phyloP scores from a whole-genome alignment of 371 early-diverging fungal genomes.

The Apophysomyces sp. region DNA sequence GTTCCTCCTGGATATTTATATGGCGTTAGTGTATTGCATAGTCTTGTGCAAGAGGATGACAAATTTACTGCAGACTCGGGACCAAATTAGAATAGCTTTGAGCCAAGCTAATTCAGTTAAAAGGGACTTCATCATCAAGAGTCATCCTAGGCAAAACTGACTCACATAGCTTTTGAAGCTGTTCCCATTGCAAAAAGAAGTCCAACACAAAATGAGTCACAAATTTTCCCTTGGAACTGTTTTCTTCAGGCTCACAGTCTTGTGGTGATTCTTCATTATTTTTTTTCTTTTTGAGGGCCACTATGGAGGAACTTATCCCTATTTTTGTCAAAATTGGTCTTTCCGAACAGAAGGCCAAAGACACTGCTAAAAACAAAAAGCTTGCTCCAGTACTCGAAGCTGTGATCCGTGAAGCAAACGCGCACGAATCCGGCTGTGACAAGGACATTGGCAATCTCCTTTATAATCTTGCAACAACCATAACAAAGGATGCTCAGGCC shows the following conservation, averaged over 20 bases:
- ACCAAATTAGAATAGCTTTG: too few relatives aligned
- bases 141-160: too few relatives aligned
- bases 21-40: too few relatives aligned
- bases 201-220: slow-evolving; percentile 6
- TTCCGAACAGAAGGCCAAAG: slow-evolving; percentile 88
- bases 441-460: slow-evolving; percentile 77
- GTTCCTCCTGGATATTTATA: too few relatives aligned
- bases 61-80: too few relatives aligned
- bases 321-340: slow-evolving; percentile 89
- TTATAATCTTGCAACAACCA: slow-evolving; percentile 86
- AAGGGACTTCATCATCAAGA: too few relatives aligned
- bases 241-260: neutral
- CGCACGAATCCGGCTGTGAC: slow-evolving; percentile 57
- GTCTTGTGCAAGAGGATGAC: too few relatives aligned
- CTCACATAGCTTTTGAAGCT: too few relatives aligned
- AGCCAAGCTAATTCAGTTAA: too few relatives aligned
- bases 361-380: slow-evolving; percentile 94
- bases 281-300: slow-evolving; percentile 1
- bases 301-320: slow-evolving; percentile 54
- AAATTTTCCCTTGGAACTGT: slow-evolving; percentile 5
- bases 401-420: slow-evolving; percentile 65
- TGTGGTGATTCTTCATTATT: neutral
- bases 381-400: slow-evolving; percentile 75
- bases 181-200: neutral
- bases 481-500: slow-evolving; percentile 71